Evolutionary conservation across 805 yeast genomes (phyloP).

Genomic region (Wickerhamomyces xylosicus): DNA sequence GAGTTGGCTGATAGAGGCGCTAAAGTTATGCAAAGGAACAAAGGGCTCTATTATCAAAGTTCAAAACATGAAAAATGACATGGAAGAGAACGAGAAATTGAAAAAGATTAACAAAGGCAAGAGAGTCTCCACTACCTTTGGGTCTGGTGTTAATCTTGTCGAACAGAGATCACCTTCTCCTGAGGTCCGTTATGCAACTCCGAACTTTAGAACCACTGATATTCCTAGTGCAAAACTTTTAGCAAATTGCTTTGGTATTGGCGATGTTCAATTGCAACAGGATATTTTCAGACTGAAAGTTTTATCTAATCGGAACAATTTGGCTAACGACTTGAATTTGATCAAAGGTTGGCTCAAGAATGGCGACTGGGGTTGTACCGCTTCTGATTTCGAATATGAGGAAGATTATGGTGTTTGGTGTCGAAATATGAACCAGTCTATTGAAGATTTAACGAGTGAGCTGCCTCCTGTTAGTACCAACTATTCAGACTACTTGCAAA

Average conservation of each 20-base stretch:
- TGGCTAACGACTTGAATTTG: constrained; percentile 22
- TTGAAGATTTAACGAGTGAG: background rate
- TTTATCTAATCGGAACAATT: constrained; percentile 23
- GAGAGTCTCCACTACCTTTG: constrained; percentile 27
- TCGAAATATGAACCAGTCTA: constrained; percentile 11
- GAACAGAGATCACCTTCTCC: background rate
- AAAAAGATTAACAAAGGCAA: constrained; percentile 30
- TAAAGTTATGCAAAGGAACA: background rate
- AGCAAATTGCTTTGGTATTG: constrained; percentile 37
- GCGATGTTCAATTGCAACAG: constrained; percentile 39
- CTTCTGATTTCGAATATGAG: constrained; percentile 26
- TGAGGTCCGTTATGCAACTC: constrained; percentile 13
- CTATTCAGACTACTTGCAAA: constrained; percentile 16
- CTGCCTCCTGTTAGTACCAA: constrained; percentile 11
- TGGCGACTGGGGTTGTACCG: constrained; percentile 21
- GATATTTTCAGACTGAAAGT: constrained; percentile 37
- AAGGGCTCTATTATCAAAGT: background rate
- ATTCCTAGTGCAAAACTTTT: constrained; percentile 43
- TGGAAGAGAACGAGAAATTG: constrained; percentile 14
- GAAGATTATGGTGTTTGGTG: constrained; percentile 32
- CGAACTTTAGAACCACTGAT: constrained; percentile 44
- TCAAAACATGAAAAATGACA: constrained; percentile 13
- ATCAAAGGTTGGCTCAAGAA: constrained; percentile 8
- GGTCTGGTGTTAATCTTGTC: constrained; percentile 7
- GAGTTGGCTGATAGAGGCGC: background rate